These are phyloP conservation scores for Candida piceae DNA, from an alignment of 805 yeast species.

Conservation along the genomic window DNA sequence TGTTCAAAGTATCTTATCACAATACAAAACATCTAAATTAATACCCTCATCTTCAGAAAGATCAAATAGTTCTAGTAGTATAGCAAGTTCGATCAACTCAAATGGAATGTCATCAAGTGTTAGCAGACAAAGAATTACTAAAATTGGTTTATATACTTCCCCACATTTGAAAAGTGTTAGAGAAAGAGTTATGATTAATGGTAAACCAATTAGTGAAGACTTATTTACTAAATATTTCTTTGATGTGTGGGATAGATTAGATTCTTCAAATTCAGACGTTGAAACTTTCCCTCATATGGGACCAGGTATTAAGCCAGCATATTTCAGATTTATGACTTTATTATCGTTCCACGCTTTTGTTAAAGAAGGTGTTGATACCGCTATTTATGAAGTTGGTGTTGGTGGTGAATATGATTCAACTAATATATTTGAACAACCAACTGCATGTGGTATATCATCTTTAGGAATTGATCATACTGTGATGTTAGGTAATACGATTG, in stretches of 20 bases:
- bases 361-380: constrained; percentile 86
- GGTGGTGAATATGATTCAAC: constrained; percentile 99
- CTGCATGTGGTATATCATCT: constrained; percentile 79
- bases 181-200: constrained; percentile 85
- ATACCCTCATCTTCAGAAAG: constrained; percentile 6
- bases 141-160: constrained; percentile 90
- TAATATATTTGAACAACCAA: constrained; percentile 73
- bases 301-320: constrained; percentile 76
- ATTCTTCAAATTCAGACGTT: constrained; percentile 46
- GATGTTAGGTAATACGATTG: constrained; percentile 81
- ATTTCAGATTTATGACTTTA: constrained; percentile 85
- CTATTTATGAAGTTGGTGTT: constrained; percentile 95
- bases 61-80: constrained; percentile 2
- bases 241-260: constrained; percentile 84
- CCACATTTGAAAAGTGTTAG: constrained; percentile 93
- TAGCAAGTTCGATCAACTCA: neutral
- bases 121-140: constrained; percentile 33
- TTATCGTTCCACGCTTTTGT: constrained; percentile 87
- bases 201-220: constrained; percentile 75
- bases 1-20: constrained; percentile 69
- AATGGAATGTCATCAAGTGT: neutral
- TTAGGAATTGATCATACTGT: constrained; percentile 90
- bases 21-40: constrained; percentile 38
- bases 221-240: constrained; percentile 85
- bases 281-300: constrained; percentile 68